Evolutionary conservation across 2,329 filamentous ascomycete species (phyloP), one percentile per base, ranked within the genome.

Genomic region (Pestalotiopsis sp.): DNA sequence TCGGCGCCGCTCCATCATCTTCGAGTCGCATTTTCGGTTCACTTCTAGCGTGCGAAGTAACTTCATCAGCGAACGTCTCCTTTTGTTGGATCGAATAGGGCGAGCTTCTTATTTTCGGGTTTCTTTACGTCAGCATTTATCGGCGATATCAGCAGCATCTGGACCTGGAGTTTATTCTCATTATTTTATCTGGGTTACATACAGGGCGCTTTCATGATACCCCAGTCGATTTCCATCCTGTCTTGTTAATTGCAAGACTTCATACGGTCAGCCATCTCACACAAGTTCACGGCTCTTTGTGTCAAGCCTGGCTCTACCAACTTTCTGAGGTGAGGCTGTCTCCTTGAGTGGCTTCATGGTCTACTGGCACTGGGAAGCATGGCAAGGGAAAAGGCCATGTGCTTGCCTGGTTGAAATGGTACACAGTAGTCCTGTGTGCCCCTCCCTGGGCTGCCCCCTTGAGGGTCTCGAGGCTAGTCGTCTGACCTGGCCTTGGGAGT

Each of bases 181-280:
- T 65, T 35, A 20, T 44, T 10, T 35, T 20, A 26, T 26, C 17
- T 57, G 22, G 35, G 39, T 35, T 38, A 35, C 63, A 38, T 48
- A 44, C 61, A 65, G 38, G 56, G 56, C 63, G 63, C 63, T 65
- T 65, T 38, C 44, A 65, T 65, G 63, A 65, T 65, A 65, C 63
- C 44, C 48, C 39, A 57, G 24, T 56, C 44, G 17, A 59, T 30
- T 38, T 26, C 7, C 22, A 13, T 20, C 35, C n/a, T 17, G 26
- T 39, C 56, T 24, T 22, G 9, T 44, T 40, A 44, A 52, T n/a
- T 24, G 30, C 52, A 14, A 9, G 35, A 61, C 57, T 24, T 2
- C 14, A 59, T 14, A 26, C 4, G 17, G 7, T 9, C 20, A 17
- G 17, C 44, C 44, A 20, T 52, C 20, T 52, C 44, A 52, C 44